A percentile compares a stretch with the other conserved stretches of the same genome.
Evolutionary conservation across 2,329 filamentous ascomycete species (phyloP).

Genomic region (Talaromyces verruculosus): DNA sequence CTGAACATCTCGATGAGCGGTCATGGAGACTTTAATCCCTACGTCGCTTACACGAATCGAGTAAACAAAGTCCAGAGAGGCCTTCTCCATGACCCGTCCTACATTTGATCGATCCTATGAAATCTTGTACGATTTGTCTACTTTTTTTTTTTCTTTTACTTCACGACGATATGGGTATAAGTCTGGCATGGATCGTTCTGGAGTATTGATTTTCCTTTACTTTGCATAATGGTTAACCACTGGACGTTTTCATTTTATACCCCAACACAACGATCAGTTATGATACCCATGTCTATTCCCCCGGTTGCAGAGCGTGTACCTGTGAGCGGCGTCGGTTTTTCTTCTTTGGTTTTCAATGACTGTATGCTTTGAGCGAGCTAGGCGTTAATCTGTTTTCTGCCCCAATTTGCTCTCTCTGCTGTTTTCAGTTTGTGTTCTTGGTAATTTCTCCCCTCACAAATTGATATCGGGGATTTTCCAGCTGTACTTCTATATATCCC

Average conservation of each 20-base stretch:
- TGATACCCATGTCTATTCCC: slow-evolving; percentile 15
- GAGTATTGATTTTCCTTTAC: slow-evolving; percentile 14
- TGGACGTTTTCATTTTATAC: slow-evolving; percentile 5
- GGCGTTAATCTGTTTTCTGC: background rate
- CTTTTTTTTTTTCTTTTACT: slow-evolving; percentile 4
- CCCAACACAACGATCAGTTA: slow-evolving; percentile 10
- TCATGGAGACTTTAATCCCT: slow-evolving; percentile 39
- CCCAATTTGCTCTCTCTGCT: background rate
- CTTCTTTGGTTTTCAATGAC: background rate
- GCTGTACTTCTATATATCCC: background rate
- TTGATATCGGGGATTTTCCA: background rate
- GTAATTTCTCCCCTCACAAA: slow-evolving; percentile 5
- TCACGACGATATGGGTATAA: slow-evolving; percentile 11
- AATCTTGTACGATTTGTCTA: background rate
- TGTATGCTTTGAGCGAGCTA: background rate
- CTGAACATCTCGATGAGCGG: slow-evolving; percentile 31
- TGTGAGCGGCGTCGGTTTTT: slow-evolving; percentile 1
- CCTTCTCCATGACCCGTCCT: background rate
- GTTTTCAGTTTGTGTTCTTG: background rate
- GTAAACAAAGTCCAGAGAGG: no score
- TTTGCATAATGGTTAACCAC: slow-evolving; percentile 8
- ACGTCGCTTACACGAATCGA: background rate
- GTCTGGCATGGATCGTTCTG: slow-evolving; percentile 6
- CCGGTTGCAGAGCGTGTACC: slow-evolving; percentile 11
- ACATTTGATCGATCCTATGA: background rate